These are phyloP conservation scores for Russula compacta DNA, from an alignment of 768 basidiomycete genomes.

Conservation along the genomic window DNA sequence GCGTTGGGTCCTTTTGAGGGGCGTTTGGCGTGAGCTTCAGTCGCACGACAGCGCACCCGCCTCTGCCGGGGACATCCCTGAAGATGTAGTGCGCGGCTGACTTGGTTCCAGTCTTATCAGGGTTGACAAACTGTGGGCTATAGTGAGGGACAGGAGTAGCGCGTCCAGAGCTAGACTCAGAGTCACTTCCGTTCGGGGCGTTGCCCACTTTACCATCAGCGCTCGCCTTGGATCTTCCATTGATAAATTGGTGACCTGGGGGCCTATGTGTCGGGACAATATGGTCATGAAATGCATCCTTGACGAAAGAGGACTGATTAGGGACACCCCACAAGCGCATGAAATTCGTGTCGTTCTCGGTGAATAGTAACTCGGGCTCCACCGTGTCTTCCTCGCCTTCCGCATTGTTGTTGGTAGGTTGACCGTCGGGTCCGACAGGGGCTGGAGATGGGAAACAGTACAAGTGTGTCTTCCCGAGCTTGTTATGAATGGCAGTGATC, in stretches of 20 bases:
- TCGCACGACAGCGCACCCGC: conserved; percentile 92
- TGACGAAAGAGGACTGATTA: conserved; percentile 77
- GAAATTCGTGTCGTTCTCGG: conserved; percentile 97
- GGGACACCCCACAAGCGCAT: conserved; percentile 80
- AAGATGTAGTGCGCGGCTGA: conserved; percentile 89
- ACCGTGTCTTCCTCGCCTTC: conserved; percentile 61
- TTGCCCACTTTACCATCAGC: conserved; percentile 1
- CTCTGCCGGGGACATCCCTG: conserved; percentile 74
- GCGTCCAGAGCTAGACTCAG: conserved; percentile 26
- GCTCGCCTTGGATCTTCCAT: conserved; percentile 15
- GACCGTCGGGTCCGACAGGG: conserved; percentile 67
- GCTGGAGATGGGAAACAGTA: conserved; percentile 91
- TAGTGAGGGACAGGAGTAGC: conserved; percentile 44
- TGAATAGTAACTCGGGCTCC: conserved; percentile 83
- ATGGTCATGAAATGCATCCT: conserved; percentile 98
- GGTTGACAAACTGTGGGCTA: conserved; percentile 63
- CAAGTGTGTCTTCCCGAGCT: conserved; percentile 67
- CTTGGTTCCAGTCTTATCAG: conserved; percentile 83
- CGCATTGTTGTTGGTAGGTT: conserved; percentile 36
- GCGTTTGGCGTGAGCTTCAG: conserved; percentile 80
- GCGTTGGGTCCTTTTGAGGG: conserved; percentile 63
- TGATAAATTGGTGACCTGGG: conserved; percentile 23
- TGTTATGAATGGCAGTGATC: conserved; percentile 64
- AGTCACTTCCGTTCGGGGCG: conserved; percentile 20
- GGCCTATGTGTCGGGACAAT: conserved; percentile 84